Base-by-base conservation (phyloP, 441 rosid species). In the Brassica balearica region DNA sequence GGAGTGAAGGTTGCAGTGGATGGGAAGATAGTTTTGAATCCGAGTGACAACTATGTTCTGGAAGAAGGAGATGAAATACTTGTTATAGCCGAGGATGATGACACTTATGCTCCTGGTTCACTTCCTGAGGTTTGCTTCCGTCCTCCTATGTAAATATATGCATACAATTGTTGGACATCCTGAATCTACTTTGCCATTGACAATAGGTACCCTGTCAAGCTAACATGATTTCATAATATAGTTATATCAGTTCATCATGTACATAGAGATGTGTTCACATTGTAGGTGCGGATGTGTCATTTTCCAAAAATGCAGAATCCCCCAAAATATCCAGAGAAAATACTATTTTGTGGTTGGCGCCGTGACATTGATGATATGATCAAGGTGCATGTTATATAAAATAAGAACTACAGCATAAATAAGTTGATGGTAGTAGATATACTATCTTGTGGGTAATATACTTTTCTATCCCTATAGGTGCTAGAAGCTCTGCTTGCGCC, bases 351-450 rank as follows among this genome's bases (percentile, higher is more conserved):
- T 80, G 98, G 98, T 41, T 94, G 98, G 98, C 94, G 97, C 17
- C 95, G 98, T 59, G 97, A 92, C 87, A 91, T 94, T 79, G 88
- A 92, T 86, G 98, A 94, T 86, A 94, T 94, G 98, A 94, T 94
- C 73, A 84, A 77, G 95, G 98, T 92, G 88, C 78, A 69, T 38
- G 19, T 5, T 27, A 8, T 34, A 58, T 55, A 20, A 64, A 55
- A 22, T 15, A 7, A 20, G 43, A 68, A 69, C 10, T 32, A 48
- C 14, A 51, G 9, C 48, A 29, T 69, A 19, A 1, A 25, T 23
- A 68, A 43, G 32, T 58, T 59, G 63, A 59, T 59, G 22, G 22
- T 15, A 55, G 63, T 15, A 55, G 63, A 4, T 22, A 59, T 59
- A 59, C 14, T 59, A 59, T 59, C 6, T 22, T 59, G n/a, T 22